A percentile compares a stretch with the other conserved stretches of the same genome.
Conservation (phyloP, 2,329 filamentous ascomycete genomes). For the Coniochaeta sp. region DNA sequence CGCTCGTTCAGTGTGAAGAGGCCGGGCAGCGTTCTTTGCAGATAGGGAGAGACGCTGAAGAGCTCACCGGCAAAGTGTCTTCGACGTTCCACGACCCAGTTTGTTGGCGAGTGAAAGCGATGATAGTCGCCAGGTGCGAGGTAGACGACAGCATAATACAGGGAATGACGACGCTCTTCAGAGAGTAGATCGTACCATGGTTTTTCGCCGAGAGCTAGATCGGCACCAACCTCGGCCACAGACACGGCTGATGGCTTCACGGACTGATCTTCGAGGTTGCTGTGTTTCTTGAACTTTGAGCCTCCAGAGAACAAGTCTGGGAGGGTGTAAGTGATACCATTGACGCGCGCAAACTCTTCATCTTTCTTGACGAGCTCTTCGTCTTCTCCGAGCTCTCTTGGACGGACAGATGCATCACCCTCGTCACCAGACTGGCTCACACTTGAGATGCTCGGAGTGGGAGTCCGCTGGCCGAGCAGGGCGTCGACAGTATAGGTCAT, state of each 20-base stretch:
- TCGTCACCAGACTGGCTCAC: conserved; percentile 18
- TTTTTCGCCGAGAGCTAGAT: conserved; percentile 65
- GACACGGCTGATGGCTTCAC: conserved; percentile 60
- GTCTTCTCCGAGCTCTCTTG: conserved; percentile 31
- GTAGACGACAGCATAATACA: conserved; percentile 95
- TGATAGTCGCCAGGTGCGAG: conserved; percentile 97
- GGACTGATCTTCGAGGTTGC: conserved; percentile 64
- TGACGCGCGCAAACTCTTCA: conserved; percentile 88
- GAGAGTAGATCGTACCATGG: conserved; percentile 66
- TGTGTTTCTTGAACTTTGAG: conserved; percentile 32
- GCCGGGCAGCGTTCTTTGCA: conserved; percentile 85
- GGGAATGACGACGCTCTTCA: conserved; percentile 55
- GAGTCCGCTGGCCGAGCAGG: conserved; percentile 65
- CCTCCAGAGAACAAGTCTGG: conserved; percentile 79
- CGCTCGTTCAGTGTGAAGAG: conserved; percentile 96
- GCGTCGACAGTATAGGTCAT: conserved; percentile 97
- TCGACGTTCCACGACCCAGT: conserved; percentile 89
- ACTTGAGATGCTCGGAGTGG: conserved; percentile 45
- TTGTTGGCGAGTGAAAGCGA: conserved; percentile 90
- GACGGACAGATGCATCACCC: conserved; percentile 15
- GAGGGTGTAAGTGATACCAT: conserved; percentile 92
- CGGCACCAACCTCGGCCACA: conserved; percentile 75
- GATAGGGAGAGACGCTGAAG: conserved; percentile 89
- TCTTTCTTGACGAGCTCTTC: conserved; percentile 68
- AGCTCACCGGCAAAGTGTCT: conserved; percentile 98